These are phyloP conservation scores for Dactylis glomerata DNA, from an alignment of 176 grass and related monocot genomes.

Conservation along the genomic window DNA sequence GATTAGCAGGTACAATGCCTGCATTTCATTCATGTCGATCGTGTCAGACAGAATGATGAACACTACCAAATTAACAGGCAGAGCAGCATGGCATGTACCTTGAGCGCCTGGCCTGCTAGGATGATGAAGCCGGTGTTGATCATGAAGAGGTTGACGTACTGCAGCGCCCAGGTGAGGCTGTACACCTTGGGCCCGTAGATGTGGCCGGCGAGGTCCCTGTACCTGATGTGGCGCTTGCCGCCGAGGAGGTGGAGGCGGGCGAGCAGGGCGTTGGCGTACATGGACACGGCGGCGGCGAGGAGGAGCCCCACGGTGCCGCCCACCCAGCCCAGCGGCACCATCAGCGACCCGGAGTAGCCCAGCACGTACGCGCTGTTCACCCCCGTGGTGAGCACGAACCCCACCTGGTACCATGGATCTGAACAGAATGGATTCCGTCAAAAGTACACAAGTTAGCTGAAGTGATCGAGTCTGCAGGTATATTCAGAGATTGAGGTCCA, in stretches of 20 bases:
- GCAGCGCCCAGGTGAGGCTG: not conserved
- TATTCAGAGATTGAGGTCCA: not conserved
- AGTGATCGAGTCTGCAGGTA: not conserved
- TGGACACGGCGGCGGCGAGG: constrained; percentile 58
- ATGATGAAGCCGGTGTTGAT: no score
- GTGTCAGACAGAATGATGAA: not conserved
- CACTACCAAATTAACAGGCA: not conserved
- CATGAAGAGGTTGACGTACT: no score
- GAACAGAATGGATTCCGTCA: not conserved
- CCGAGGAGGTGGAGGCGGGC: constrained; percentile 61
- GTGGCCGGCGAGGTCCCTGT: constrained; percentile 70
- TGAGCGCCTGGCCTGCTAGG: no score
- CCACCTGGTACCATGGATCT: constrained; percentile 87
- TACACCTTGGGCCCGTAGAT: constrained; percentile 74
- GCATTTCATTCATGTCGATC: not conserved
- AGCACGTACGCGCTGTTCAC: constrained; percentile 73
- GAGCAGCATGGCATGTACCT: no score
- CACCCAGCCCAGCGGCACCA: constrained; percentile 63
- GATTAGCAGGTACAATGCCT: constrained; percentile 55
- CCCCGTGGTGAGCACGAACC: constrained; percentile 67
- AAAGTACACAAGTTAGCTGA: no score
- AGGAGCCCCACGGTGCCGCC: constrained; percentile 52
- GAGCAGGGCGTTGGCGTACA: constrained; percentile 67
- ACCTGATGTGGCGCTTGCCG: constrained; percentile 72
- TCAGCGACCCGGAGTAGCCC: constrained; percentile 66